These are phyloP conservation scores for Pestalotiopsis sp. DNA, from an alignment of 2,329 filamentous ascomycete species.

Conservation along the genomic window DNA sequence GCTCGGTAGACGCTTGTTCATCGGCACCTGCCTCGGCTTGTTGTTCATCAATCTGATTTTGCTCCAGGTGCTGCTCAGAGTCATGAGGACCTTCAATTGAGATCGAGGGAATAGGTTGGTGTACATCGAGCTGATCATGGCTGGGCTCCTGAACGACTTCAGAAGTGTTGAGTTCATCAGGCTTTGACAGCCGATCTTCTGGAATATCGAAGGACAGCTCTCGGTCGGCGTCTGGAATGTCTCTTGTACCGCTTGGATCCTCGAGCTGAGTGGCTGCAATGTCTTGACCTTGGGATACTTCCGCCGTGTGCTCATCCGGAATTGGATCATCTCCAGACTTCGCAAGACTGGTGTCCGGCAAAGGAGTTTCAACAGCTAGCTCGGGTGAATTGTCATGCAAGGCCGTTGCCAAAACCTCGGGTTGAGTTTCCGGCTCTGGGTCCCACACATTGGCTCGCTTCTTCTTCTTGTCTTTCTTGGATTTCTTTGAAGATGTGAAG, in stretches of 20 bases:
- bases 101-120: neutral
- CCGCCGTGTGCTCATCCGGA: neutral
- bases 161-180: neutral
- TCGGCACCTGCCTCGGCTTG: neutral
- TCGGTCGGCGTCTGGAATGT: neutral
- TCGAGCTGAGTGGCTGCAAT: neutral
- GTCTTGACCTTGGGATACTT: neutral
- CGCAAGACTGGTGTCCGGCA: neutral
- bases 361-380: neutral
- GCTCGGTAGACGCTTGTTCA: neutral
- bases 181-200: neutral
- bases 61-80: neutral
- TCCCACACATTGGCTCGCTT: constrained; percentile 21
- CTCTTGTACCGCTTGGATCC: neutral
- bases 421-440: constrained; percentile 20
- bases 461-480: constrained; percentile 38
- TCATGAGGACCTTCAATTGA: neutral
- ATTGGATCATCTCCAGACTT: neutral
- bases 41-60: neutral
- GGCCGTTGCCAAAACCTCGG: neutral
- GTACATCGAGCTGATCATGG: neutral
- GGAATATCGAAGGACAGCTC: neutral
- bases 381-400: neutral
- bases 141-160: neutral
- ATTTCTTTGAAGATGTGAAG: constrained; percentile 28